A percentile compares a stretch with the other conserved stretches of the same genome.
These are phyloP conservation scores for Rhodosporidiobolus sp. DNA, from an alignment of 768 basidiomycete genomes.

Conservation along the genomic window DNA sequence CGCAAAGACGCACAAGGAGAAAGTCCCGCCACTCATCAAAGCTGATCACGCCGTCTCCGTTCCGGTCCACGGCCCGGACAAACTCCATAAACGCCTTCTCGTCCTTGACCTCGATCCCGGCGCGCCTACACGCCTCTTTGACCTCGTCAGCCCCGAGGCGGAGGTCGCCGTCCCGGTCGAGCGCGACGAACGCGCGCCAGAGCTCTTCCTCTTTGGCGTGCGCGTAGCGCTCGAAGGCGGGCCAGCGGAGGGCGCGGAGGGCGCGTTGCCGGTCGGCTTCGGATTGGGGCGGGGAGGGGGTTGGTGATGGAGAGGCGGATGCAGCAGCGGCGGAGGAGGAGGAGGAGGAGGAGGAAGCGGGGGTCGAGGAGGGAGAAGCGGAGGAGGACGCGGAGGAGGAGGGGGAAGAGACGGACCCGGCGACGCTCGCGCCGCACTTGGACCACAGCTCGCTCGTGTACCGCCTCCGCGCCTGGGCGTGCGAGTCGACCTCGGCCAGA, in stretches of 20 bases:
- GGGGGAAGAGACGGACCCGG: background rate
- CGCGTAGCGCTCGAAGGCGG: constrained; percentile 33
- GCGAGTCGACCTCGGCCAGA: constrained; percentile 55
- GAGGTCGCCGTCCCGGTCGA: constrained; percentile 39
- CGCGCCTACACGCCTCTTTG: constrained; percentile 49
- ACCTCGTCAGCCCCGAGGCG: constrained; percentile 48
- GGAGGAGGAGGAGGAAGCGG: background rate
- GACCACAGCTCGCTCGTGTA: constrained; percentile 74
- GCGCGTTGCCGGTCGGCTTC: constrained; percentile 3
- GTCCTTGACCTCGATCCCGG: constrained; percentile 31
- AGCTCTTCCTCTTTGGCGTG: constrained; percentile 35
- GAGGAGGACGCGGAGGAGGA: background rate
- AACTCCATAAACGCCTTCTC: constrained; percentile 31
- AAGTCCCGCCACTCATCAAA: constrained; percentile 45
- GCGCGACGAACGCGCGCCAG: constrained; percentile 25
- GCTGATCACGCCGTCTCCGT: constrained; percentile 36
- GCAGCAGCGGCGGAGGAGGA: too few species aligned
- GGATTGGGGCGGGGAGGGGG: background rate
- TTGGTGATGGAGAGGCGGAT: too few species aligned
- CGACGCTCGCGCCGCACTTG: constrained; percentile 39
- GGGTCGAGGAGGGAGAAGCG: background rate
- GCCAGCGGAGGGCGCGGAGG: constrained; percentile 7
- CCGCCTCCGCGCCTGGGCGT: constrained; percentile 62
- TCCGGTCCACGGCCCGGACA: constrained; percentile 32
- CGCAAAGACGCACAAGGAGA: constrained; percentile 27